These are phyloP conservation scores for Phytophthora ohioensis DNA, from an alignment of 352 stramenopile genomes.

Conservation along the genomic window DNA sequence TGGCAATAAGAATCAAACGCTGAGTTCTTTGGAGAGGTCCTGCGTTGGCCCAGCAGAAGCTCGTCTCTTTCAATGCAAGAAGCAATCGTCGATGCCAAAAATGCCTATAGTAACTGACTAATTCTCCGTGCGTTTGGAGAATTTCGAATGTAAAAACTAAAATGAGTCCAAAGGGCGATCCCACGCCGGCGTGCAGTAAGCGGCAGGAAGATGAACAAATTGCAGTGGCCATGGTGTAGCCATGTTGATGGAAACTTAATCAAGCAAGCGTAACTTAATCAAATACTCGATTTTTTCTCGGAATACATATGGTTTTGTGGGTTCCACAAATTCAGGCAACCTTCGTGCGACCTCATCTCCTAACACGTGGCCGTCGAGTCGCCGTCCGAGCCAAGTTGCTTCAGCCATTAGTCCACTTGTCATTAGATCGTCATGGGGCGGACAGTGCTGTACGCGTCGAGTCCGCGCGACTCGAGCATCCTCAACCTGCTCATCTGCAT, in stretches of 20 bases:
- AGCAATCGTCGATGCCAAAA: too few relatives aligned
- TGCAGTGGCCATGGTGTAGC: background rate
- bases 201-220: background rate
- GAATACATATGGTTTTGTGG: conserved; percentile 1
- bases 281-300: background rate
- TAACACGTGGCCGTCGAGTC: conserved; percentile 1
- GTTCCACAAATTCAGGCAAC: background rate
- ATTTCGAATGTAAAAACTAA: too few relatives aligned
- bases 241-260: too few relatives aligned
- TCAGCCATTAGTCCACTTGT: conserved; percentile 8
- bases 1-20: too few relatives aligned
- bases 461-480: conserved; percentile 68
- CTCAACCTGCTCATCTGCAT: conserved; percentile 89
- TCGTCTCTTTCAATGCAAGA: too few relatives aligned
- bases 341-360: conserved; percentile 5
- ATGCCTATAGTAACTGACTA: too few relatives aligned
- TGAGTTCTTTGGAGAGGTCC: too few relatives aligned
- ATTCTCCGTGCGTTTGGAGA: too few relatives aligned
- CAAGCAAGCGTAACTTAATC: background rate
- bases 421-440: conserved; percentile 45
- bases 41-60: too few relatives aligned
- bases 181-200: too few relatives aligned
- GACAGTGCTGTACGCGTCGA: conserved; percentile 55
- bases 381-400: background rate
- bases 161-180: too few relatives aligned